Base-by-base conservation (phyloP, 1,284 basidiomycete genomes). In the Cutaneotrichosporon arboriforme region DNA sequence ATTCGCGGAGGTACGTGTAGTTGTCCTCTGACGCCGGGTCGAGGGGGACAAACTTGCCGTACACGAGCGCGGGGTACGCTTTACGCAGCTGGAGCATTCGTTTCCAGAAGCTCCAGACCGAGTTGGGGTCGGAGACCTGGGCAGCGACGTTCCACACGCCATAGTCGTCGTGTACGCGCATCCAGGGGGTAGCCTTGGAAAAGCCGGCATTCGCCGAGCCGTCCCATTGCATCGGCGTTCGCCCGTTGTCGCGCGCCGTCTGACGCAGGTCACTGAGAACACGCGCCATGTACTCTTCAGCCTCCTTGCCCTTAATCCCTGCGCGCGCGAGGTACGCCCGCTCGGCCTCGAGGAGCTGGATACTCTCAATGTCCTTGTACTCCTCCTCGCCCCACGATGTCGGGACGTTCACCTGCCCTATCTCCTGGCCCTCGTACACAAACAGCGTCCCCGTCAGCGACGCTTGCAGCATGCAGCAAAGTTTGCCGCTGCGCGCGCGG, bases 111-210 rank as follows among this genome's bases (percentile, higher is more conserved):
- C 72, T 62, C 43, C 77, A 77, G 4, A 86, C 81, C 57, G 81
- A 84, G 14, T 74, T 55, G 1, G 73, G 58, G 48, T 85, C 80
- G 0, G 67, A 57, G 9, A 77, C 47, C 68, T 86, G 81, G 4
- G 68, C 70, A 1, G 70, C 76, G 7, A 79, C 84, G 65, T 88
- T 88, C 80, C 84, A 86, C 2, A 70, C 61, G 14, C 54, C 59
- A 64, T 83, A 85, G 62, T 87, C 84, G 33, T 86, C 84, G 62
- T 86, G 84, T 8, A 85, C 81, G 12, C 83, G 77, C 85, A 88
- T 88, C 87, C 86, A 89, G 0, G 86, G 84, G 12, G 72, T 78
- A 26, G 56, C 61, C 0, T 78, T 77, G 4, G 81, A 82, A 69
- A 88, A 88, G 1, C 87, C 86, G 0, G 77, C 84, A 54, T 87